These are phyloP conservation scores for Stylonectria norvegica DNA, from an alignment of 2,329 filamentous ascomycete species.

Conservation along the genomic window DNA sequence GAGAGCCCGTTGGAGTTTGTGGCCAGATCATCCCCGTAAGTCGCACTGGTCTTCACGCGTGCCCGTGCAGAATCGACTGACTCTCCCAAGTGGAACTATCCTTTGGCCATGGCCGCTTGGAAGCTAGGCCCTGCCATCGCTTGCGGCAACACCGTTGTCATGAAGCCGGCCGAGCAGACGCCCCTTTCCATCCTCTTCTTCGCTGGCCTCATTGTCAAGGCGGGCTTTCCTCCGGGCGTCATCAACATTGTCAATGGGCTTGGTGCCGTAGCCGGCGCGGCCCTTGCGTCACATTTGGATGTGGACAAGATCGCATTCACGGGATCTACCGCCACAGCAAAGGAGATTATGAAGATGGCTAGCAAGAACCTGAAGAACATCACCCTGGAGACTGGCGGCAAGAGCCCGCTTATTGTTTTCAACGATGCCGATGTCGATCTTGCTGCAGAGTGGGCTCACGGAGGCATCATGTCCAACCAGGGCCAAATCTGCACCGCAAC, in stretches of 20 bases:
- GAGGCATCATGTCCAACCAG: conserved; percentile 55
- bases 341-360: conserved; percentile 72
- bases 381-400: conserved; percentile 64
- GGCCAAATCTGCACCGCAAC: conserved; percentile 66
- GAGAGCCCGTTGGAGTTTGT: conserved; percentile 74
- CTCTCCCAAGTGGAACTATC: conserved; percentile 60
- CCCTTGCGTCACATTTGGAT: conserved; percentile 63
- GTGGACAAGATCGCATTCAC: conserved; percentile 79
- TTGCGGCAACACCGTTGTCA: conserved; percentile 59
- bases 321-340: conserved; percentile 67
- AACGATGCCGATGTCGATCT: conserved; percentile 63
- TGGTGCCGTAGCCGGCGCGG: conserved; percentile 63
- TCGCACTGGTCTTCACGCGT: not conserved
- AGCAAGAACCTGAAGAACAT: conserved; percentile 63
- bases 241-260: conserved; percentile 72
- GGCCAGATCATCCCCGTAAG: conserved; percentile 64
- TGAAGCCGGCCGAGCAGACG: conserved; percentile 67
- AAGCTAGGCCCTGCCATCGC: conserved; percentile 71
- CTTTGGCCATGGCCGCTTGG: conserved; percentile 52
- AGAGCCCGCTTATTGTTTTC: conserved; percentile 62
- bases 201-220: conserved; percentile 64
- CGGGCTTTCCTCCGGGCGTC: conserved; percentile 74
- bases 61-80: conserved; percentile 3
- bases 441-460: conserved; percentile 57
- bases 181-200: conserved; percentile 64